Percentiles rank a stretch among this genome's conserved stretches.
phyloP scores from a whole-genome alignment of 73 alveolate genomes.

The Breviolum minutum region DNA sequence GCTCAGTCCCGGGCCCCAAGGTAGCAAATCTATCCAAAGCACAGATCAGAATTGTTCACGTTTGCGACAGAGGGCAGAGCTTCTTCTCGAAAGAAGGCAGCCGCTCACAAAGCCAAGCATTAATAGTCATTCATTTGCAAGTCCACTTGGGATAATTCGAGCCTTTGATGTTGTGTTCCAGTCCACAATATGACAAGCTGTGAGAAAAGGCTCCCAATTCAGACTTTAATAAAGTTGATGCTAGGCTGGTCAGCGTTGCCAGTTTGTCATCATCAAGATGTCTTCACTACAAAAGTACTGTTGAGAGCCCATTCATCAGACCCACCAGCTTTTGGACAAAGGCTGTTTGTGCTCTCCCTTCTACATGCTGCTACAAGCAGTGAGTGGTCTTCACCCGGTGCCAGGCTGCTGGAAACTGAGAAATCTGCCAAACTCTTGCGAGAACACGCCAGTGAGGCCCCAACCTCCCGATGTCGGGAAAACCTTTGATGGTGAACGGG shows the following conservation, averaged over 20 bases:
- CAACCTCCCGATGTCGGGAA: neutral
- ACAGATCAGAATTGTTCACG: conserved; percentile 42
- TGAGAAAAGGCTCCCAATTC: no score
- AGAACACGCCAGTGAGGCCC: conserved; percentile 80
- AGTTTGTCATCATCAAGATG: no score
- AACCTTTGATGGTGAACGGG: neutral
- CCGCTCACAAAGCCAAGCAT: neutral
- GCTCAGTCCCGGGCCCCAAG: neutral
- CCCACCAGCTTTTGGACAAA: neutral
- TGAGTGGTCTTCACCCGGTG: neutral
- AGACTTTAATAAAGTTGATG: no score
- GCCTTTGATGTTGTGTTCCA: no score
- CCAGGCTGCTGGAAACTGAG: conserved; percentile 89
- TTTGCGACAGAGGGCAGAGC: conserved; percentile 79
- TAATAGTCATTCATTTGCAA: no score
- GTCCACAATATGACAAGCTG: no score
- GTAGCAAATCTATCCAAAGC: conserved; percentile 47
- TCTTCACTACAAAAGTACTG: neutral
- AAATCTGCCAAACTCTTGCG: conserved; percentile 63
- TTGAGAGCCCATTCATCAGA: neutral
- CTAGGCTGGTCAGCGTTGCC: no score
- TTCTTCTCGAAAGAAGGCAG: conserved; percentile 51
- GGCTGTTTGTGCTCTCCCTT: no score
- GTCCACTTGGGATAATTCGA: no score
- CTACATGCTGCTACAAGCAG: no score